Evolutionary conservation across 441 rosid species (phyloP).

Genomic region (Mallotus japonicus): DNA sequence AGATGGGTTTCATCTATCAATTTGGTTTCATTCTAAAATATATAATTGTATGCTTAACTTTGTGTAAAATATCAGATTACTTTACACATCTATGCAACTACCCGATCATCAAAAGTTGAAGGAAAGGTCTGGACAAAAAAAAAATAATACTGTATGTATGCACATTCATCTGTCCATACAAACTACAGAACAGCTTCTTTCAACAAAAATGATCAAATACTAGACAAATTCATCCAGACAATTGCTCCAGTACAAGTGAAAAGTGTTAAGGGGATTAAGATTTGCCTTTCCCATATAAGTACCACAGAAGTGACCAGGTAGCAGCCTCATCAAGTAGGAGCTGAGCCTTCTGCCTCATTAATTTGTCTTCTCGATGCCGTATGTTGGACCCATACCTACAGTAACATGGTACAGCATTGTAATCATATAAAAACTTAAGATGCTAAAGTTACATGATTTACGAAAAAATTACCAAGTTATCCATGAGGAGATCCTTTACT

Average conservation of each 20-base stretch:
- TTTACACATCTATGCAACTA: not conserved
- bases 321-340: conserved; percentile 96
- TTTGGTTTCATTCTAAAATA: no score
- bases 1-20: not conserved
- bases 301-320: conserved; percentile 97
- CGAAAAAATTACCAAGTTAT: not conserved
- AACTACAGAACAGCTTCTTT: not conserved
- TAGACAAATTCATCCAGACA: conserved; percentile 1
- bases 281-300: conserved; percentile 94
- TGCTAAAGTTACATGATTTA: not conserved
- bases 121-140: not conserved
- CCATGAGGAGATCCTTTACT: not conserved
- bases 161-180: not conserved
- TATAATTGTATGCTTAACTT: not conserved
- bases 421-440: conserved; percentile 20
- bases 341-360: conserved; percentile 94
- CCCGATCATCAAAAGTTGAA: not conserved
- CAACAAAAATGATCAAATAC: not conserved
- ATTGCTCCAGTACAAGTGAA: no score
- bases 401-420: conserved; percentile 18
- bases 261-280: conserved; percentile 25
- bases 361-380: conserved; percentile 89
- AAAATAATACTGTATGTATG: not conserved
- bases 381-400: conserved; percentile 68
- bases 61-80: not conserved